These are phyloP conservation scores for Fragosphaeria purpurea DNA, from an alignment of 2,329 filamentous ascomycete species.

Conservation along the genomic window DNA sequence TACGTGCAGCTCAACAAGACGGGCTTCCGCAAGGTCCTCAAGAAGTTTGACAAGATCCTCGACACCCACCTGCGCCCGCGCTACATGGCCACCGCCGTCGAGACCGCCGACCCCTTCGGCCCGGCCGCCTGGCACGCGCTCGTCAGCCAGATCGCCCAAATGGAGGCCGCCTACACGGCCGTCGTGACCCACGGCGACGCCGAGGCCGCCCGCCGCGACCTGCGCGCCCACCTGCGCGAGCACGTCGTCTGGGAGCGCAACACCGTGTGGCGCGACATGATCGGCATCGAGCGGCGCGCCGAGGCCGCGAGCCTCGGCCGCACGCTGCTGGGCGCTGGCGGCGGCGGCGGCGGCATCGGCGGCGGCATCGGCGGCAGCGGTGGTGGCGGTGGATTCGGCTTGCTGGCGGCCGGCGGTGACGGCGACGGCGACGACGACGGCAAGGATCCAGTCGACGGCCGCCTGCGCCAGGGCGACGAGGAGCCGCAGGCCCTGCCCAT, in stretches of 20 bases:
- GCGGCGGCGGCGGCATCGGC: not conserved
- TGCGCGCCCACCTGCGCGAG: conserved; percentile 83
- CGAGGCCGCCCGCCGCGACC: conserved; percentile 66
- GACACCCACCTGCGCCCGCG: conserved; percentile 67
- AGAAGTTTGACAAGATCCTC: conserved; percentile 97
- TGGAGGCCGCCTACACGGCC: conserved; percentile 72
- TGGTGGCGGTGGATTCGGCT: not conserved
- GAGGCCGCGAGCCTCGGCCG: conserved; percentile 88
- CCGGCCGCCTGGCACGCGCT: conserved; percentile 60
- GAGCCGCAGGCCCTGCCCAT: conserved; percentile 31
- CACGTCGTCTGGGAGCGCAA: conserved; percentile 99
- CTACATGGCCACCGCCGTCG: conserved; percentile 67
- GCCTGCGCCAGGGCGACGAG: conserved; percentile 77
- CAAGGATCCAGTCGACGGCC: conserved; percentile 51
- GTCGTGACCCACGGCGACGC: conserved; percentile 76
- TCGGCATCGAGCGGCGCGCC: conserved; percentile 89
- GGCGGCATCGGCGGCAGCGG: not conserved
- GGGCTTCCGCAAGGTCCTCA: conserved; percentile 89
- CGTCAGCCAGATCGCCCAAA: conserved; percentile 58
- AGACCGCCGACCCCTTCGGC: conserved; percentile 72
- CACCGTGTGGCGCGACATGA: conserved; percentile 98
- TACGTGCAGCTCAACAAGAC: conserved; percentile 95
- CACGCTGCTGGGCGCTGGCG: conserved; percentile 58
- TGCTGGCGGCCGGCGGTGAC: not conserved
- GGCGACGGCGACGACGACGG: conserved; percentile 3